phyloP scores from a whole-genome alignment of 768 basidiomycete genomes.

The Rhodotorula sphaerocarpa region DNA sequence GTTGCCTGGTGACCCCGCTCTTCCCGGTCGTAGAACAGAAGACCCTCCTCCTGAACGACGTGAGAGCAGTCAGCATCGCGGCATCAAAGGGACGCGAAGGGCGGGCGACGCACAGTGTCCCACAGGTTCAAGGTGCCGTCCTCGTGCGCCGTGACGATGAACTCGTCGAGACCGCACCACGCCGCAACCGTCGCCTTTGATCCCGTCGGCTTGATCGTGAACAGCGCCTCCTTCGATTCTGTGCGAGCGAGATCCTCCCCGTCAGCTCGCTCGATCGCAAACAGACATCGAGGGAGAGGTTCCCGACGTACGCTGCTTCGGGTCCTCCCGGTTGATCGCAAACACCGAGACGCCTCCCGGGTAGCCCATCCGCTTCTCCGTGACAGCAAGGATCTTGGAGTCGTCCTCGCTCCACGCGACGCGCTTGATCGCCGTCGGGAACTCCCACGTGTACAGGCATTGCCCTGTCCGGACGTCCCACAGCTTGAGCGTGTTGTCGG shows the following conservation, averaged over 20 bases:
- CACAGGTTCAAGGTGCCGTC: constrained; percentile 89
- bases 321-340: constrained; percentile 74
- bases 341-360: constrained; percentile 88
- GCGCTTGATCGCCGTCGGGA: constrained; percentile 93
- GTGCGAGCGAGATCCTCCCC: background rate
- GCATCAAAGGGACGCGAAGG: too few relatives aligned
- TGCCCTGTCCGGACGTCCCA: constrained; percentile 87
- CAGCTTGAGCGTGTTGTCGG: constrained; percentile 83
- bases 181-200: constrained; percentile 96
- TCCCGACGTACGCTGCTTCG: constrained; percentile 55
- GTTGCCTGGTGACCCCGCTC: constrained; percentile 55
- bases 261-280: background rate
- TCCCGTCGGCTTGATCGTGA: constrained; percentile 47
- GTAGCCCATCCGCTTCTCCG: constrained; percentile 91
- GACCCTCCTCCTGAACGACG: constrained; percentile 31
- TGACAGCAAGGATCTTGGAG: constrained; percentile 69
- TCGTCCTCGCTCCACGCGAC: constrained; percentile 85
- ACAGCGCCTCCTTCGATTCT: constrained; percentile 29
- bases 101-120: constrained; percentile 50
- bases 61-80: too few relatives aligned
- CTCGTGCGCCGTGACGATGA: constrained; percentile 90
- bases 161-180: constrained; percentile 66
- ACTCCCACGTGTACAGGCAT: constrained; percentile 92
- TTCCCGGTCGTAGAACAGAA: constrained; percentile 30
- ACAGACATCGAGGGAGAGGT: constrained; percentile 42